These are phyloP conservation scores for Ogataea trehaloabstinens DNA, from an alignment of 805 yeast genomes.

Conservation along the genomic window DNA sequence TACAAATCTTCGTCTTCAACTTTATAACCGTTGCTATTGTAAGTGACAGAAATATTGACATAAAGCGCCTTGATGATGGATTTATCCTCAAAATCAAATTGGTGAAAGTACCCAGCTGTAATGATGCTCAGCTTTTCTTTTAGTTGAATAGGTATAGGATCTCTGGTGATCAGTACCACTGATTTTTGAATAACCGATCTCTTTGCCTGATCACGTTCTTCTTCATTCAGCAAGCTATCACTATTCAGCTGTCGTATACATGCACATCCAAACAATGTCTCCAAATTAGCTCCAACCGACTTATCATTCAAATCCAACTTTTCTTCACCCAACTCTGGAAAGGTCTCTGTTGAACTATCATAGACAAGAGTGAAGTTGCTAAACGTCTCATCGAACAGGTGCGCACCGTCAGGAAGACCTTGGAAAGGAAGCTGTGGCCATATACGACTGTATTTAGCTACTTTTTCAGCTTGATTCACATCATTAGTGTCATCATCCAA, in stretches of 20 bases:
- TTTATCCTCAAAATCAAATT: constrained; percentile 71
- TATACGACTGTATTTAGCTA: constrained; percentile 36
- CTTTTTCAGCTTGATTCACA: constrained; percentile 33
- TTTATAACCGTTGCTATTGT: constrained; percentile 28
- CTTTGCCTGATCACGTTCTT: constrained; percentile 23
- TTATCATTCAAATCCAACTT: constrained; percentile 27
- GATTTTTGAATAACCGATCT: constrained; percentile 91
- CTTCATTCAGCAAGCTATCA: constrained; percentile 46
- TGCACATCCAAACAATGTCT: constrained; percentile 90
- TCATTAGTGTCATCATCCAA: constrained; percentile 40
- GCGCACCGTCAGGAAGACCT: constrained; percentile 95
- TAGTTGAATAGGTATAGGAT: constrained; percentile 85
- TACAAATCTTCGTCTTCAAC: constrained; percentile 32
- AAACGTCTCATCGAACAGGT: constrained; percentile 88
- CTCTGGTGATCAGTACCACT: constrained; percentile 73
- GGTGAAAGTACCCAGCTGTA: constrained; percentile 82
- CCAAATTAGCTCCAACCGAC: constrained; percentile 31
- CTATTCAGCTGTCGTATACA: constrained; percentile 83
- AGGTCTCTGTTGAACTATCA: constrained; percentile 48
- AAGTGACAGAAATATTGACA: constrained; percentile 55
- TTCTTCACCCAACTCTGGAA: constrained; percentile 42
- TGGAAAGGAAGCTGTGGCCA: constrained; percentile 94
- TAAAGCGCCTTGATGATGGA: constrained; percentile 66
- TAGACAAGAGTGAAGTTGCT: constrained; percentile 83
- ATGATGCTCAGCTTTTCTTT: constrained; percentile 88